Evolutionary conservation across 2,329 filamentous ascomycete genomes (phyloP).

Genomic region (Aspergillus unguis): DNA sequence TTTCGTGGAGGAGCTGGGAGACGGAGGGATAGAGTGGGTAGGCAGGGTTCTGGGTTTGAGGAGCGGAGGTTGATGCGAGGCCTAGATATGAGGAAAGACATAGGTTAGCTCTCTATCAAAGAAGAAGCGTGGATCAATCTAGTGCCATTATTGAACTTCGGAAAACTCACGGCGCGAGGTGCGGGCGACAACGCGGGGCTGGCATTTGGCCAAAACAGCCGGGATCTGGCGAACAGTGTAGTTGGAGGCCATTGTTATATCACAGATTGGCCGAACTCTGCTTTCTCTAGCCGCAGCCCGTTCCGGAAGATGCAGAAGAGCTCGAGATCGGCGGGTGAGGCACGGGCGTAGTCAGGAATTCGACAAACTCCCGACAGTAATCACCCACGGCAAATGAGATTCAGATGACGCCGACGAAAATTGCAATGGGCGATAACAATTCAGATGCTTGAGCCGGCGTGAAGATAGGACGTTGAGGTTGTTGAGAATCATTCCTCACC

Average conservation of each 20-base stretch:
- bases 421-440: conserved; percentile 3
- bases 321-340: conserved; percentile 15
- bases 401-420: neutral
- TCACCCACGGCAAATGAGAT: conserved; percentile 3
- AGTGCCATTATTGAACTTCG: neutral
- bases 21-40: conserved; percentile 70
- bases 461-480: conserved; percentile 31
- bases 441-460: conserved; percentile 6
- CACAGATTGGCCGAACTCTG: conserved; percentile 5
- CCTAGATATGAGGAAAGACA: conserved; percentile 19
- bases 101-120: no score
- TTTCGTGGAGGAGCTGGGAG: conserved; percentile 71
- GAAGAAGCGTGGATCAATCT: neutral
- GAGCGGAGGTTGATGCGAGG: conserved; percentile 34
- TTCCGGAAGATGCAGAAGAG: conserved; percentile 10
- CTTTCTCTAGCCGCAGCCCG: conserved; percentile 3
- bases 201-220: conserved; percentile 34
- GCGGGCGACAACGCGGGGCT: conserved; percentile 27
- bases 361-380: conserved; percentile 5
- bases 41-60: conserved; percentile 40
- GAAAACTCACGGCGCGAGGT: conserved; percentile 35
- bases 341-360: conserved; percentile 1
- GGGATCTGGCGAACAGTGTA: conserved; percentile 32
- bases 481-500: conserved; percentile 37
- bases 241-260: conserved; percentile 33